Base-by-base conservation (phyloP, 495 filamentous ascomycete genomes). In the Podospora didyma region DNA sequence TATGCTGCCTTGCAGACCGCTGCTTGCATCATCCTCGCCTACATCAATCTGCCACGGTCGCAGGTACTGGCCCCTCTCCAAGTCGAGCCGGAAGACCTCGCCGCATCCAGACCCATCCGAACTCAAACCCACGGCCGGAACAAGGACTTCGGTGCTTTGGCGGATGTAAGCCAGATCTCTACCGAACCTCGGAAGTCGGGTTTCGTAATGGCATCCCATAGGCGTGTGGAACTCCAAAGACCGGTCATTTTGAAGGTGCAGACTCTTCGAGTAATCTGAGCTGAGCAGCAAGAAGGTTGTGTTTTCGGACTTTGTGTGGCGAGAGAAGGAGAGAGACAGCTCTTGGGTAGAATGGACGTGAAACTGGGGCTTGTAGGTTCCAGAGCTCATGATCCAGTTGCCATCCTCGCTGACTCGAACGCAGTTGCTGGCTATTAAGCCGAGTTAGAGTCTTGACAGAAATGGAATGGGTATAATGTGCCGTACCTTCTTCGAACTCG, bases 331-430 rank as follows among this genome's bases (percentile, higher is more conserved):
- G 1, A 99, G 80, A 2, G 95, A 92, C 6, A 97, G 79, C 59
- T 97, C 92, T 37, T 92, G 91, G 16, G 97, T 81, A 63, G 96
- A 88, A 68, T 99, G 96, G 6, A 89, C 89, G 68, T 97, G 94
- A 58, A 97, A 96, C 71, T 97, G 94, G 7, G 94, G 95, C 63
- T 99, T 97, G 75, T 98, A 80, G 69, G 73, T 83, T 81, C 93
- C 94, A 60, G 93, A 95, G 62, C 90, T 96, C 89, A 97, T 95
- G 10, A 96, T 90, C 89, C 94, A 99, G 65, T 97, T 86, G 35
- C 93, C 92, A 82, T 99, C 95, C 55, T 97, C 94, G 68, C 90
- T 96, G 31, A 90, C 88, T 34, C 90, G 78, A 46, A 99, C 80
- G 68, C 93, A 97, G 46, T 86, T 82, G 68, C 92, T 96, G n/a